Evolutionary conservation across 1,139 yeast genomes (phyloP).

Genomic region (Debaryomyces sp.): DNA sequence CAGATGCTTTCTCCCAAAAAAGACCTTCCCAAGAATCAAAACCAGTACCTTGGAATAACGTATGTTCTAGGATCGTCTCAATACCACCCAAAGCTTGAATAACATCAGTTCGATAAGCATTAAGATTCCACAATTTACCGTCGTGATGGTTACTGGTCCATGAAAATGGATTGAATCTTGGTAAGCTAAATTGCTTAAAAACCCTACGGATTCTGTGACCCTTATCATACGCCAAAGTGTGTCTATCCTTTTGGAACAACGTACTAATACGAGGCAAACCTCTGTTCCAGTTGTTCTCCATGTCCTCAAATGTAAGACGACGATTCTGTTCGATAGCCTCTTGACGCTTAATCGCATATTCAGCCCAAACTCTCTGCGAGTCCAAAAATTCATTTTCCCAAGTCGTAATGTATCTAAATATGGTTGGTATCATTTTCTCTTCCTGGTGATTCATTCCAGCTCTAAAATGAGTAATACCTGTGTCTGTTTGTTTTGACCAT

Average conservation of each 20-base stretch:
- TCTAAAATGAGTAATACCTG: slow-evolving; percentile 92
- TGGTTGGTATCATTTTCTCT: slow-evolving; percentile 84
- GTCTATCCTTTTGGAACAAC: slow-evolving; percentile 91
- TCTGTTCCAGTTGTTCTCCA: slow-evolving; percentile 94
- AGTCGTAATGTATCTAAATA: slow-evolving; percentile 87
- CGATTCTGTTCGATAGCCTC: slow-evolving; percentile 89
- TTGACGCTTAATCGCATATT: slow-evolving; percentile 85
- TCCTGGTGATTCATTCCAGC: slow-evolving; percentile 90
- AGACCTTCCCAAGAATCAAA: slow-evolving; percentile 98
- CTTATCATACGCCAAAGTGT: slow-evolving; percentile 91
- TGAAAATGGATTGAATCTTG: slow-evolving; percentile 89
- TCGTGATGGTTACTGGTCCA: slow-evolving; percentile 95
- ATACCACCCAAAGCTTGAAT: slow-evolving; percentile 98
- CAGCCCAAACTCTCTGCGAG: slow-evolving; percentile 98
- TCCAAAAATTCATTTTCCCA: slow-evolving; percentile 98
- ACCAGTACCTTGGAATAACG: slow-evolving; percentile 94
- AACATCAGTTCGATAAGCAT: slow-evolving; percentile 92
- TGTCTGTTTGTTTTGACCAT: slow-evolving; percentile 93
- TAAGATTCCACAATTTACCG: slow-evolving; percentile 93
- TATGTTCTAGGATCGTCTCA: slow-evolving; percentile 93
- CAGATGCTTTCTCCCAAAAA: slow-evolving; percentile 97
- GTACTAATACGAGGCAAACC: slow-evolving; percentile 97
- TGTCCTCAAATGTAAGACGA: slow-evolving; percentile 86
- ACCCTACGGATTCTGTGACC: slow-evolving; percentile 87
- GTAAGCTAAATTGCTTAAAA: slow-evolving; percentile 71